Percentiles rank a stretch among this genome's conserved stretches.
phyloP scores from a whole-genome alignment of 345 rosid genomes.

The Eucalyptus tenuipes region DNA sequence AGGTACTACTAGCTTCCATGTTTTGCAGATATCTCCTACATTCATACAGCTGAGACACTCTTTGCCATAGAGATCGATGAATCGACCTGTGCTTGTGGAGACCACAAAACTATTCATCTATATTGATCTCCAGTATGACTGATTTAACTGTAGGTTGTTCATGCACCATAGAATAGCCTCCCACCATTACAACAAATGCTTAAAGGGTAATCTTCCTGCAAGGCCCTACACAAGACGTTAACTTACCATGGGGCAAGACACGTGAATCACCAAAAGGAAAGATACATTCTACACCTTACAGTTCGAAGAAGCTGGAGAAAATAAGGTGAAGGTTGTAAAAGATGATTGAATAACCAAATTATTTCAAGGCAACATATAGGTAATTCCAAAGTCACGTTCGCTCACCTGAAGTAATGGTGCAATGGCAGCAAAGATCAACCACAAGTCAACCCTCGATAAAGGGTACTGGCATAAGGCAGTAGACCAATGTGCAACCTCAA shows the following conservation, averaged over 20 bases:
- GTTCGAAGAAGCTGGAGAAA: neutral
- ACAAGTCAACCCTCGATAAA: neutral
- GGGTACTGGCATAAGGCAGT: neutral
- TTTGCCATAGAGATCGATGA: neutral
- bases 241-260: neutral
- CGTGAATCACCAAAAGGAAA: neutral
- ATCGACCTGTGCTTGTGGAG: rapidly evolving
- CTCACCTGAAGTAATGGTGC: neutral
- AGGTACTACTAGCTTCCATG: neutral
- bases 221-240: neutral
- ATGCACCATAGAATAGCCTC: neutral
- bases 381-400: neutral
- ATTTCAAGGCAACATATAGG: neutral
- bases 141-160: neutral
- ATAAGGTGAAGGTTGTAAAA: neutral
- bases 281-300: neutral
- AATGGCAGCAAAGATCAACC: neutral
- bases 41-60: neutral
- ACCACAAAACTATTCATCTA: neutral
- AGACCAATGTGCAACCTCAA: neutral
- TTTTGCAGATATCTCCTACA: neutral
- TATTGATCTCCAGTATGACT: neutral
- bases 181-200: neutral
- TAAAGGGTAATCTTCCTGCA: neutral
- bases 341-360: neutral